Evolutionary conservation across 257 asterid species (phyloP), one percentile per base, ranked within the genome.

Genomic region (Solanum commersonii): DNA sequence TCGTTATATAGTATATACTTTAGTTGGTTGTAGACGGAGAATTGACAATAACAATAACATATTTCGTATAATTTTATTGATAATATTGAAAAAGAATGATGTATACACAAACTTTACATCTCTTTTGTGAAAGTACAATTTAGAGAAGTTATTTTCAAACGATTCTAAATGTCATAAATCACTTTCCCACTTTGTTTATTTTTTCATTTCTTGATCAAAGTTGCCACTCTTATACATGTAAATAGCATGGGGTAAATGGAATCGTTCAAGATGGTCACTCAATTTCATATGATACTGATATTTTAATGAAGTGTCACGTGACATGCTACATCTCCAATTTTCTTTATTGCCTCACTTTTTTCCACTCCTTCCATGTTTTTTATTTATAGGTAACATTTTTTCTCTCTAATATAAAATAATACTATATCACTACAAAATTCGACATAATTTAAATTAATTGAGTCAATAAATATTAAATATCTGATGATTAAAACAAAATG

Each of bases 21-120:
- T 56, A 52, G 63, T 52, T 52, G 2, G 22, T 52, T 6, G 23
- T 52, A 52, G 10, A 52, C 0, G 0, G 10, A 56, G 10, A 56
- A 18, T 56, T 56, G 65, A 56, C 10, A 18, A 6, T 18, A 18
- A 6, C 3, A 18, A 2, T 56, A 56, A 56, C 10, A 56, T 56
- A 7, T 6, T 0, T 4, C 0, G 0, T 56, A 18, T 2, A 6
- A 52, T 52, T 52, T 52, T 20, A 52, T 52, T 2, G 4, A 52
- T 52, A 4, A 52, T 1, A 7, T 18, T 52, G 10, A 18, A 0
- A 52, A 52, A 52, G 63, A 52, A 49, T 49, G 59, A 49, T 49
- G 59, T 5, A 49, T 49, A 15, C 22, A 12, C 59, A 15, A 1
- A 49, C 0, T 0, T 16, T 52, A 6, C 4, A 4, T 52, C 63